phyloP scores from a whole-genome alignment of 352 stramenopile species.

The Pythium scleroteichum region DNA sequence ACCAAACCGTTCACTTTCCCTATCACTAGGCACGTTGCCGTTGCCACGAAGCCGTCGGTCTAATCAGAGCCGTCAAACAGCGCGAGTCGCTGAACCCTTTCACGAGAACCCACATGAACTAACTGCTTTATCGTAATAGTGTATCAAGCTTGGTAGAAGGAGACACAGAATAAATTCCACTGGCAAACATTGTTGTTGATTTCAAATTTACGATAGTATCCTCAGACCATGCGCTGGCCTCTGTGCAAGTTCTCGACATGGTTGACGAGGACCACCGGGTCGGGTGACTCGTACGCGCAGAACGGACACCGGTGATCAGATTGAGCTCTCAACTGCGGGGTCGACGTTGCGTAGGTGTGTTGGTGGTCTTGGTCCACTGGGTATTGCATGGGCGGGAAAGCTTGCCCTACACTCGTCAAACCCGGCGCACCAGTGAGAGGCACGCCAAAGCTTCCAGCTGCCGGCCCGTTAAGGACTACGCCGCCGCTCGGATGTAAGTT shows the following conservation, averaged over 20 bases:
- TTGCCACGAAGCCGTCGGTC: slow-evolving; percentile 11
- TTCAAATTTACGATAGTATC: not conserved
- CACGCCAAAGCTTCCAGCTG: slow-evolving; percentile 15
- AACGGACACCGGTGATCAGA: slow-evolving; percentile 55
- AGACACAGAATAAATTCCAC: no score
- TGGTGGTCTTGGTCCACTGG: slow-evolving; percentile 7
- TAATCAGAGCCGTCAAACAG: no score
- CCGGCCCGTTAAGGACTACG: slow-evolving; percentile 1
- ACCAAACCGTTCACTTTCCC: slow-evolving; percentile 13
- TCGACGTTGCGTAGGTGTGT: slow-evolving; percentile 17
- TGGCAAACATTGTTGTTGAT: no score
- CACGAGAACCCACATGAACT: no score
- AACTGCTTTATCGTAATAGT: no score
- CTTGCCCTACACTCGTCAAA: no score
- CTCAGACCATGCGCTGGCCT: slow-evolving; percentile 25
- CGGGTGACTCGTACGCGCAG: slow-evolving; percentile 51
- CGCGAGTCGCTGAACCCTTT: no score
- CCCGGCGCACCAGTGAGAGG: not conserved
- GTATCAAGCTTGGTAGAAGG: no score
- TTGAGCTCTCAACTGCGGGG: not conserved
- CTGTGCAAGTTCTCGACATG: slow-evolving; percentile 73
- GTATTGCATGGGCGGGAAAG: not conserved
- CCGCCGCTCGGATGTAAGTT: slow-evolving; percentile 30
- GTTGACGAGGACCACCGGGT: slow-evolving; percentile 74
- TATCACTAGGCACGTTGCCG: not conserved